These are phyloP conservation scores for Diaporthe citriasiana DNA, from an alignment of 2,329 filamentous ascomycete genomes.

Conservation along the genomic window DNA sequence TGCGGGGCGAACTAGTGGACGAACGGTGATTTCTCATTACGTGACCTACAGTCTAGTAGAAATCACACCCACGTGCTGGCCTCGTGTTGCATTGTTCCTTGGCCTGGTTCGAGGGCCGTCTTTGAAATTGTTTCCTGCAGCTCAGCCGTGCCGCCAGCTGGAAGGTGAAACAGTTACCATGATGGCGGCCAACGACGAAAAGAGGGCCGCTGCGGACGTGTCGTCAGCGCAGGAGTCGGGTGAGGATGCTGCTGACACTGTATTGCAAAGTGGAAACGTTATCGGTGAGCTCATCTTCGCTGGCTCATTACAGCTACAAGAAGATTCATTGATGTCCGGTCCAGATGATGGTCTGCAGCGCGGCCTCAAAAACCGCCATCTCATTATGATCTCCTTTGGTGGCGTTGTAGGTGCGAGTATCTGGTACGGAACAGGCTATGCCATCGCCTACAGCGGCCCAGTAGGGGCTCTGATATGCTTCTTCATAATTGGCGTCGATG, in stretches of 20 bases:
- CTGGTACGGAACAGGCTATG: conserved; percentile 48
- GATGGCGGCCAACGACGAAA: conserved; percentile 22
- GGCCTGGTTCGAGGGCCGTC: neutral
- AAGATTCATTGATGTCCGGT: neutral
- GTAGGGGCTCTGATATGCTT: conserved; percentile 52
- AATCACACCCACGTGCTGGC: conserved; percentile 1
- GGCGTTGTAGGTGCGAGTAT: conserved; percentile 43
- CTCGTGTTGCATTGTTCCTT: neutral
- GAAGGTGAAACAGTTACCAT: neutral
- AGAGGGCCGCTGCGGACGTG: conserved; percentile 8
- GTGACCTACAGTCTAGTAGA: neutral
- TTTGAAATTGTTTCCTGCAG: neutral
- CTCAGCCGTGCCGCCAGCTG: neutral
- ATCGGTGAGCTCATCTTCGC: neutral
- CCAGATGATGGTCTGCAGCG: conserved; percentile 38
- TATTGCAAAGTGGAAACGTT: conserved; percentile 35
- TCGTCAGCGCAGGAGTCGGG: conserved; percentile 2
- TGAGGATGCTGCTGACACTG: neutral
- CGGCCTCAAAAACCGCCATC: conserved; percentile 39
- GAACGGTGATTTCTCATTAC: neutral
- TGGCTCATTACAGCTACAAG: neutral
- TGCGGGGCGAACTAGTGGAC: conserved; percentile 10
- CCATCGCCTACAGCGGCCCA: conserved; percentile 50
- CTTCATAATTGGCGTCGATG: conserved; percentile 50
- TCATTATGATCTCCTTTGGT: conserved; percentile 48